Base-by-base conservation (phyloP, 768 basidiomycete genomes). In the Tubosaeta sp. region DNA sequence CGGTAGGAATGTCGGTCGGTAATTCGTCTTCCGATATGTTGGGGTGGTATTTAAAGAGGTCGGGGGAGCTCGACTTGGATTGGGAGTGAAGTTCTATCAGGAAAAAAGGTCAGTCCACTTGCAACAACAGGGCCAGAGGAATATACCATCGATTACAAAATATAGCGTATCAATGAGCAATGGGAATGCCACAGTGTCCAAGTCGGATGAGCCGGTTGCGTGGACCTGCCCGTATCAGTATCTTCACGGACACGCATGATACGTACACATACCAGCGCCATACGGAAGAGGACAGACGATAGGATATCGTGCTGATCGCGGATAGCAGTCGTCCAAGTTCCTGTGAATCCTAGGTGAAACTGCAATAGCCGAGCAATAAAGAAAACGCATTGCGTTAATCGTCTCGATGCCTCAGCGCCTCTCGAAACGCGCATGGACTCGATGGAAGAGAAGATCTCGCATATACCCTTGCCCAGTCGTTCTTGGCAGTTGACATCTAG, bases 141-240 rank as follows among this genome's bases (percentile, higher is more conserved):
- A 54, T 76, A 51, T 58, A 88, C 89, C 89, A 60, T 91, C 90
- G 27, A 86, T 73, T 8, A 88, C 67, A 60, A 83, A 87, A 58
- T 82, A 81, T 1, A 87, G 69, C 3, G 89, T 90, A 69, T 92
- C 89, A 21, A 89, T 65, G 29, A 90, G 68, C 38, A 90, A 63
- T 0, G 84, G 77, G 67, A 83, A 90, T 40, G 78, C 71, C 38
- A 82, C 73, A 2, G 78, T 65, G 59, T 86, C 80, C 9, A 81
- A 66, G 46, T 74, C 56, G 4, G 57, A 69, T 36, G 71, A 68
- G n/a, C 82, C 80, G 6, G 76, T 67, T 12, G 78, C 79, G 51
- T 81, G 77, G 18, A 76, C 64, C 86, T 89, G 55, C 6, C n/a
- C 43, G 12, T 48, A 21, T 22, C 16, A 61, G 46, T 19, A 29